phyloP scores from a whole-genome alignment of 257 asterid species.

The Orobanche coerulescens region DNA sequence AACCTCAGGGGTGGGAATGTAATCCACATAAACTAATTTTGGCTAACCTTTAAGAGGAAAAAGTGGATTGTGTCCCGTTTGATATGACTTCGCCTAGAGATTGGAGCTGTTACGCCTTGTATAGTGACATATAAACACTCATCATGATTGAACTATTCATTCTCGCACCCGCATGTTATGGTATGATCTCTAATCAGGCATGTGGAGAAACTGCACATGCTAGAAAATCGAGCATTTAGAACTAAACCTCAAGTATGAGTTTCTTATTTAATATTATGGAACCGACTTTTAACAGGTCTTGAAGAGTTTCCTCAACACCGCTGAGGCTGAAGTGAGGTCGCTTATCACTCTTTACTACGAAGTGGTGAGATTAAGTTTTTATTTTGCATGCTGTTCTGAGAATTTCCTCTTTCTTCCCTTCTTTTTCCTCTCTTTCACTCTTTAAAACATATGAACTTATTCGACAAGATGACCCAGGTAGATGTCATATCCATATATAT shows the following conservation, averaged over 20 bases:
- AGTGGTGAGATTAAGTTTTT: constrained; percentile 55
- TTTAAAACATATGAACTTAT: too few relatives aligned
- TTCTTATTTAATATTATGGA: constrained; percentile 17
- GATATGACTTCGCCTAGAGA: too few relatives aligned
- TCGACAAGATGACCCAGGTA: too few relatives aligned
- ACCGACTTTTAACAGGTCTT: constrained; percentile 49
- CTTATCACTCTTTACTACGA: constrained; percentile 82
- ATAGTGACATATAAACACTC: too few relatives aligned
- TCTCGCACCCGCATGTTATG: too few relatives aligned
- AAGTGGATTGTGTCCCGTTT: not conserved
- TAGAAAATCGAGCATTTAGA: not conserved
- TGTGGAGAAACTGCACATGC: not conserved
- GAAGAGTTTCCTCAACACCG: constrained; percentile 75
- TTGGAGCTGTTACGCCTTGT: too few relatives aligned
- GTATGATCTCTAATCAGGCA: not conserved
- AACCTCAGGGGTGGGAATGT: not conserved
- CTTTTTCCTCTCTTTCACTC: too few relatives aligned
- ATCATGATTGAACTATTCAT: too few relatives aligned
- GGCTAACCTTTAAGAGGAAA: not conserved
- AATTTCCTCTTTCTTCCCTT: not conserved
- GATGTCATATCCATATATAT: too few relatives aligned
- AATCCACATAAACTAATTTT: not conserved
- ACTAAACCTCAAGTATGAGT: not conserved
- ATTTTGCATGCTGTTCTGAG: constrained; percentile 4
- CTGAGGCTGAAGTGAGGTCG: constrained; percentile 94